phyloP scores from a whole-genome alignment of 176 grass and related monocot genomes.

The Saccharum spontaneum region DNA sequence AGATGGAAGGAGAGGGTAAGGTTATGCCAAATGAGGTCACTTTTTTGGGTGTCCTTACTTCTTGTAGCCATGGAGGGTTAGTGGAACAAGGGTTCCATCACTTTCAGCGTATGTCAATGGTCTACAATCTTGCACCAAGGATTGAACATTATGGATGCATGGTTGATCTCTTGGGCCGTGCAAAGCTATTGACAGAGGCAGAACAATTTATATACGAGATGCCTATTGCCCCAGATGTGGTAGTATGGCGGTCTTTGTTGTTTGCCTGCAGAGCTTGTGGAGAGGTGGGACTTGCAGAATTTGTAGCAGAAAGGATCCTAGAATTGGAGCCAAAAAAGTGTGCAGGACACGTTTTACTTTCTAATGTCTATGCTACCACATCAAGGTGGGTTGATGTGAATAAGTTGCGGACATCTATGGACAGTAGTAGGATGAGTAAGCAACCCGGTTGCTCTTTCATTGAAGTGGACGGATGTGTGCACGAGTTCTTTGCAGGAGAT shows the following conservation, averaged over 20 bases:
- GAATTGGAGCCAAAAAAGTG: constrained; percentile 57
- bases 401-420: constrained; percentile 57
- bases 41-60: constrained; percentile 73
- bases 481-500: constrained; percentile 75
- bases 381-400: constrained; percentile 79
- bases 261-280: constrained; percentile 72
- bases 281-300: constrained; percentile 68
- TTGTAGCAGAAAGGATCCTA: constrained; percentile 60
- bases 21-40: constrained; percentile 78
- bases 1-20: constrained; percentile 70
- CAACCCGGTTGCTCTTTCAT: constrained; percentile 83
- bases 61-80: constrained; percentile 91
- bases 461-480: constrained; percentile 75
- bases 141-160: constrained; percentile 89
- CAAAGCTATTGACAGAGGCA: constrained; percentile 69
- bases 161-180: constrained; percentile 81
- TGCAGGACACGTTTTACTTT: constrained; percentile 75
- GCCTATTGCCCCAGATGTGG: constrained; percentile 63
- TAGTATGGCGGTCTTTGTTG: constrained; percentile 79
- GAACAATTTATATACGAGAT: constrained; percentile 72
- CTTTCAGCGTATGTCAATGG: constrained; percentile 65
- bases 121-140: constrained; percentile 63
- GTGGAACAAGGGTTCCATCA: constrained; percentile 76
- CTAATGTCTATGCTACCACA: constrained; percentile 82
- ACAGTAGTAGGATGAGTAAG: constrained; percentile 50